Conservation (phyloP, 1,284 basidiomycete species). For the Pseudozyma sp. region DNA sequence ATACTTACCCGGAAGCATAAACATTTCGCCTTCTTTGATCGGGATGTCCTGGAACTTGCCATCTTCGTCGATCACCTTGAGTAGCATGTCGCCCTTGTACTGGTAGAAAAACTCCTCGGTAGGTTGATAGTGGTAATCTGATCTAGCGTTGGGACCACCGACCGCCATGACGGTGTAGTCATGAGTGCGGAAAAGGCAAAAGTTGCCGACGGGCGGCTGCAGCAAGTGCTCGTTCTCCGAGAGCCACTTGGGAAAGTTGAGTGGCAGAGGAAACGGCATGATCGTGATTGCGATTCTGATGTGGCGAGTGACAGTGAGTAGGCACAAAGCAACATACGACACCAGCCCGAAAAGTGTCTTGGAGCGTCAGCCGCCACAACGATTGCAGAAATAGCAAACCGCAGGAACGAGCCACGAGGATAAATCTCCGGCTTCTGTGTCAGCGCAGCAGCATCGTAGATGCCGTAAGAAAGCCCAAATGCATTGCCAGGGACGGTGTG, state of each 20-base stretch:
- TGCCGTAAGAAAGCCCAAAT: background rate
- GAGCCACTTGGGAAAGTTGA: conserved; percentile 69
- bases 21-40: conserved; percentile 96
- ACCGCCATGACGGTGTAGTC: conserved; percentile 68
- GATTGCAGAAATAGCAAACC: background rate
- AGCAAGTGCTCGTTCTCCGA: conserved; percentile 65
- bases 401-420: background rate
- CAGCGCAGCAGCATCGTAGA: background rate
- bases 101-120: conserved; percentile 68
- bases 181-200: conserved; percentile 58
- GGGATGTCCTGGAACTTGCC: conserved; percentile 86
- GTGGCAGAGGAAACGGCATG: conserved; percentile 58
- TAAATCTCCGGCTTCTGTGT: background rate
- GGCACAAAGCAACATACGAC: too few species aligned
- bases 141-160: conserved; percentile 64
- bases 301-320: background rate
- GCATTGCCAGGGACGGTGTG: background rate
- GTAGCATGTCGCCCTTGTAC: conserved; percentile 76
- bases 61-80: conserved; percentile 83
- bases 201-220: conserved; percentile 69
- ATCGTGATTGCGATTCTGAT: background rate
- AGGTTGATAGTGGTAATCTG: conserved; percentile 64
- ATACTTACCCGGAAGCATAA: conserved; percentile 82
- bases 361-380: too few species aligned
- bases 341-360: too few species aligned